phyloP scores from a whole-genome alignment of 257 asterid species.

The Nicotiana tomentosiformis region DNA sequence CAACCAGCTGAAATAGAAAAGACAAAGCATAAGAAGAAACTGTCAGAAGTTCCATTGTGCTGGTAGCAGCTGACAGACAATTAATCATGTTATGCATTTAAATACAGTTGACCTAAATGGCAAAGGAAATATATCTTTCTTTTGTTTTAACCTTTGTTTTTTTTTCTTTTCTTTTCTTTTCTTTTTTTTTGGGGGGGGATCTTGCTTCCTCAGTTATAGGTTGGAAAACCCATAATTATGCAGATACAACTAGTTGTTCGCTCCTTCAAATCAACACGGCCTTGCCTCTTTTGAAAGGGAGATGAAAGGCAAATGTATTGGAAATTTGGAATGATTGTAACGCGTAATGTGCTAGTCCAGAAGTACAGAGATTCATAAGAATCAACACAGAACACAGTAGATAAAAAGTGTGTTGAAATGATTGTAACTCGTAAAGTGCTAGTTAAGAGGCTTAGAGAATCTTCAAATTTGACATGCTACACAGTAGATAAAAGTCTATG shows the following conservation, averaged over 20 bases:
- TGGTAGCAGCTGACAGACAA: neutral
- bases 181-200: neutral
- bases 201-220: neutral
- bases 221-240: neutral
- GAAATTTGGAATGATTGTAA: no score
- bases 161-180: neutral
- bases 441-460: neutral
- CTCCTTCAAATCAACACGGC: neutral
- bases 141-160: neutral
- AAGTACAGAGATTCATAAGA: neutral
- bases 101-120: neutral
- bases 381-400: neutral
- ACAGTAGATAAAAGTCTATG: neutral
- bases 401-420: neutral
- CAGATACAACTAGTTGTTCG: neutral
- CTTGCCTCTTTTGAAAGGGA: neutral
- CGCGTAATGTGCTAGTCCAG: no score
- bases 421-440: neutral
- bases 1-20: constrained; percentile 60
- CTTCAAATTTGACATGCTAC: neutral
- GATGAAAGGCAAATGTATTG: neutral
- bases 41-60: neutral
- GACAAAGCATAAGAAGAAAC: neutral
- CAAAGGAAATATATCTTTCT: neutral
- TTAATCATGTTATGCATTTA: neutral